Percentiles rank a stretch among this genome's conserved stretches.
These are phyloP conservation scores for Suhomyces sp. DNA, from an alignment of 805 yeast genomes.

Conservation along the genomic window DNA sequence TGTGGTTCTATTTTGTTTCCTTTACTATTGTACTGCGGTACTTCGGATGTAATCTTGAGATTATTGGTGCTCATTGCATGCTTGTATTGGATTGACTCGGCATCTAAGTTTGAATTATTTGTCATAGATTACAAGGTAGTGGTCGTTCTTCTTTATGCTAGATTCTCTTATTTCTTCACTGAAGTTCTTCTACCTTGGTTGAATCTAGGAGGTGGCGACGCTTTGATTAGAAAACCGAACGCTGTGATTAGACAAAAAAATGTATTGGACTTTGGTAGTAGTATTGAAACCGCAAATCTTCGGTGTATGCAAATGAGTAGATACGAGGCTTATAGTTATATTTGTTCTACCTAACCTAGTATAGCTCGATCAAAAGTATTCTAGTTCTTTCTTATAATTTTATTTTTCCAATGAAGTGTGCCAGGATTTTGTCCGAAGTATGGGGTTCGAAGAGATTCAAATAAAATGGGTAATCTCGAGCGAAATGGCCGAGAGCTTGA, in stretches of 20 bases:
- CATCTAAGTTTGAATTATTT: background rate
- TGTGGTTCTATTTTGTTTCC: conserved; percentile 5
- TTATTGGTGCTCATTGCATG: background rate
- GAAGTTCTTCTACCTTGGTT: background rate
- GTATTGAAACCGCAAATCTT: background rate
- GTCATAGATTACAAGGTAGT: background rate
- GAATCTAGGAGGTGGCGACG: background rate
- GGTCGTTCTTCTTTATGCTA: background rate
- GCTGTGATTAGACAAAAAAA: background rate
- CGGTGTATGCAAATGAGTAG: background rate
- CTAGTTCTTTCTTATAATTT: background rate
- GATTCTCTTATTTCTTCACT: background rate
- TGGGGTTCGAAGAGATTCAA: conserved; percentile 4
- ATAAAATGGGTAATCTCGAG: background rate
- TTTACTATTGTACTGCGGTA: background rate
- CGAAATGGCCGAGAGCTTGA: background rate
- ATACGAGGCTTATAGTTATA: background rate
- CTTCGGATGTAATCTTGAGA: background rate
- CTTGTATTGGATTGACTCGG: background rate
- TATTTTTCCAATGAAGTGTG: background rate
- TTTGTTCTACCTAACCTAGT: background rate
- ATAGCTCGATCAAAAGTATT: background rate
- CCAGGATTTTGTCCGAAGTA: conserved; percentile 1
- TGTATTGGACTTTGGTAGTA: background rate
- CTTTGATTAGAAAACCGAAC: background rate